A percentile compares a stretch with the other conserved stretches of the same genome.
Evolutionary conservation across 2,329 filamentous ascomycete species (phyloP).

Genomic region (Blumeria graminis): DNA sequence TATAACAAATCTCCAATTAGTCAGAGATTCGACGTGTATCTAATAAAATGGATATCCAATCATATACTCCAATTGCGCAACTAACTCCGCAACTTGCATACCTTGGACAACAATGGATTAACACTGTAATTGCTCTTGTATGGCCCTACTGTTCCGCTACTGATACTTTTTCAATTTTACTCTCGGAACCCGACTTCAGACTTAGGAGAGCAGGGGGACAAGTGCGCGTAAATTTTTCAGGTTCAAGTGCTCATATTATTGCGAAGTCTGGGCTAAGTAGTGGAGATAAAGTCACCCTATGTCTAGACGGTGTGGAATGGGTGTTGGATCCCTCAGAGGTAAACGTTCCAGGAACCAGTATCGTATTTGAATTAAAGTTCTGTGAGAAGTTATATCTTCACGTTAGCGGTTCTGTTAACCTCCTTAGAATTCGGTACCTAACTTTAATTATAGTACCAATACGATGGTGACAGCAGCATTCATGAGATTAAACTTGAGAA

Average conservation of each 20-base stretch:
- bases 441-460: slow-evolving; percentile 18
- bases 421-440: not conserved
- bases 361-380: slow-evolving; percentile 36
- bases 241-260: slow-evolving; percentile 43
- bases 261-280: slow-evolving; percentile 45
- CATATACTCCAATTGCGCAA: slow-evolving; percentile 28
- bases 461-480: slow-evolving; percentile 22
- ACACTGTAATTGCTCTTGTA: slow-evolving; percentile 56
- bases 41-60: too few relatives aligned
- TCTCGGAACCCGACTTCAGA: slow-evolving; percentile 68
- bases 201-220: slow-evolving; percentile 56
- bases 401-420: slow-evolving; percentile 14
- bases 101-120: slow-evolving; percentile 23
- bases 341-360: slow-evolving; percentile 24
- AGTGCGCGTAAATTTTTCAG: slow-evolving; percentile 53
- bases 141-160: slow-evolving; percentile 78
- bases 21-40: too few relatives aligned
- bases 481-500: slow-evolving; percentile 20
- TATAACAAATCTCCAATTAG: too few relatives aligned
- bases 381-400: slow-evolving; percentile 24
- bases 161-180: slow-evolving; percentile 48
- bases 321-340: slow-evolving; percentile 16
- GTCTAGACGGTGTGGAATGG: slow-evolving; percentile 46
- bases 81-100: slow-evolving; percentile 25
- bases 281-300: slow-evolving; percentile 49